Evolutionary conservation across 306 rosid genomes (phyloP).

Genomic region (Arachis stenosperma): DNA sequence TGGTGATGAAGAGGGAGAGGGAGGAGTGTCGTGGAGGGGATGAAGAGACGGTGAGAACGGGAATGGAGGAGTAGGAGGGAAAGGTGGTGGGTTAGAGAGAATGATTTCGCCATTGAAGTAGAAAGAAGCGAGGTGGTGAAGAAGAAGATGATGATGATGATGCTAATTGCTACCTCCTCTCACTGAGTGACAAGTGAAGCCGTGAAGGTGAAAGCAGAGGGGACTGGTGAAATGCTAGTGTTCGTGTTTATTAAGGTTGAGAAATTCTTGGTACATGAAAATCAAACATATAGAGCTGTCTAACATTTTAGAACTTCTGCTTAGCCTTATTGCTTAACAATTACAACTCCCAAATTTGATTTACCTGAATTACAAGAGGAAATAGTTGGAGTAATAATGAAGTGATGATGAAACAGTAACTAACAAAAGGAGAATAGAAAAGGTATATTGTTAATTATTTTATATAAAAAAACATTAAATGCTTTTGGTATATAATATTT

Average conservation of each 20-base stretch:
- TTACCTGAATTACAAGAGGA: background rate
- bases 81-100: background rate
- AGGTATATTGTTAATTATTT: no score
- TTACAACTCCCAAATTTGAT: background rate
- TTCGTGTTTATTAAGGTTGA: background rate
- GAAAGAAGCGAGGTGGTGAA: no score
- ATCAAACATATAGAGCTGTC: no score
- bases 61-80: conserved; percentile 24
- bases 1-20: background rate
- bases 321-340: no score
- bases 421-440: background rate
- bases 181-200: background rate
- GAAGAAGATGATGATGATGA: background rate
- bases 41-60: conserved; percentile 40
- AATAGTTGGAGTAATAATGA: background rate
- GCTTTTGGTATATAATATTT: no score
- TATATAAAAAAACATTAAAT: no score
- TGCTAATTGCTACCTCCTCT: background rate
- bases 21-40: conserved; percentile 18
- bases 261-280: no score
- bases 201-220: background rate
- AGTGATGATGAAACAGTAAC: background rate
- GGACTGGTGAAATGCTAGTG: background rate
- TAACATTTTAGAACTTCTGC: no score
- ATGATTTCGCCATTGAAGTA: background rate